Evolutionary conservation across 148 eudicot genomes (phyloP), one percentile per base, ranked within the genome.

Genomic region (Rhododendron griersonianum): DNA sequence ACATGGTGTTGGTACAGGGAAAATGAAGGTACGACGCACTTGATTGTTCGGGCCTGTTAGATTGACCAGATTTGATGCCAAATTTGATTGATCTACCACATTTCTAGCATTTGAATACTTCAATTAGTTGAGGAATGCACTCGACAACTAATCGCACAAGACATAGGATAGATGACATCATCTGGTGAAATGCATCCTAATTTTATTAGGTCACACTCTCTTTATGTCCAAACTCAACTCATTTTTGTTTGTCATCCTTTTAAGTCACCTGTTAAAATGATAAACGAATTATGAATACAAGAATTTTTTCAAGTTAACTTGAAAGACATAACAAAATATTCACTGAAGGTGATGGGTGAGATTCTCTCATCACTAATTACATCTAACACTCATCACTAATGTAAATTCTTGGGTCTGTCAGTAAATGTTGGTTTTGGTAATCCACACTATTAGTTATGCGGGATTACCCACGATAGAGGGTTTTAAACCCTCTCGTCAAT

Each of bases 1-100:
- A 93, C 99, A 97, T 87, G 99, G 99, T 65, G 98, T 97, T 81
- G 99, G 99, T 80, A 97, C 99, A 14, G 99, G 99, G 37, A 97
- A 97, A 90, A 91, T 97, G 96, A 97, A 97, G 98, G 99, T 96
- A 90, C 33, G 33, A 16, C 47, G 25, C 11, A n/a, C 45, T 19
- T 80, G 23, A 25, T 25, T 65, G 51, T 39, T 82, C 6, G 44
- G 76, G 76, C 39, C 76, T 71, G 76, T 33, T 71, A 30, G 75
- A 11, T 13, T 69, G 37, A 63, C 75, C 37, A 11, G 37, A 71
- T 71, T 71, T 5, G 76, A 30, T 30, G 33, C 0, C 7, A 11
- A 30, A 30, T 71, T 30, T 71, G 76, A 33, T 71, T 71, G 30
- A 30, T 71, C 39, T 39, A 71, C 76, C 76, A 4, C 39, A 14